Conservation (phyloP, 768 basidiomycete genomes). For the Dentipellis fragilis region DNA sequence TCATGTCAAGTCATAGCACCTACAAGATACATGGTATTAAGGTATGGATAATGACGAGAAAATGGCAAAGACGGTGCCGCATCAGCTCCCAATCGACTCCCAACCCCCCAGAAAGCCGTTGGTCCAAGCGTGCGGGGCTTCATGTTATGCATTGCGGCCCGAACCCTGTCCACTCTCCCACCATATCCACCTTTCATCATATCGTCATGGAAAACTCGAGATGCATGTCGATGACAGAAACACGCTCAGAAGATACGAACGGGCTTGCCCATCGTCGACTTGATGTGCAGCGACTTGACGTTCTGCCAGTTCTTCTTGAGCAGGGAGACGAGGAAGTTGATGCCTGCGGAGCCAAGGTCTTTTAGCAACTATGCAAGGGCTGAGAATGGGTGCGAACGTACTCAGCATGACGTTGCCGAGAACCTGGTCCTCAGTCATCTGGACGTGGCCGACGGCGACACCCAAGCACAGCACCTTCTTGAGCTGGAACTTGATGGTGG, state of each 20-base stretch:
- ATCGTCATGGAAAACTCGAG: background rate
- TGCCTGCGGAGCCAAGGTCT: slow-evolving; percentile 39
- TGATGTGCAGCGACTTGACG: slow-evolving; percentile 97
- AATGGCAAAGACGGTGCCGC: slow-evolving; percentile 21
- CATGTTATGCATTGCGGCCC: slow-evolving; percentile 75
- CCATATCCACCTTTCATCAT: background rate
- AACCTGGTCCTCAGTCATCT: slow-evolving; percentile 97
- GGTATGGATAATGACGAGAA: too few species aligned
- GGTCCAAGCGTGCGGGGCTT: slow-evolving; percentile 99
- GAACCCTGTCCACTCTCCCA: slow-evolving; percentile 6
- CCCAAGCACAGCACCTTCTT: slow-evolving; percentile 99
- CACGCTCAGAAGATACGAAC: slow-evolving; percentile 78
- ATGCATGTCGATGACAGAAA: slow-evolving; percentile 2
- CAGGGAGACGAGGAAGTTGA: slow-evolving; percentile 99
- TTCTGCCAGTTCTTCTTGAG: slow-evolving; percentile 99
- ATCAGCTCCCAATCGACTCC: slow-evolving; percentile 91
- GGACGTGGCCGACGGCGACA: slow-evolving; percentile 95
- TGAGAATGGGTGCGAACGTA: slow-evolving; percentile 26
- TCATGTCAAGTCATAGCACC: too few species aligned
- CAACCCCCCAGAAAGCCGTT: slow-evolving; percentile 56
- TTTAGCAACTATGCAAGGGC: background rate
- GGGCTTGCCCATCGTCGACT: slow-evolving; percentile 99
- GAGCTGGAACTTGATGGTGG: slow-evolving; percentile 99
- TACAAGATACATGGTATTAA: too few species aligned
- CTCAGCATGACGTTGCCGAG: slow-evolving; percentile 96